phyloP scores from a whole-genome alignment of 257 asterid species.

The Solanum lycopersicoides region DNA sequence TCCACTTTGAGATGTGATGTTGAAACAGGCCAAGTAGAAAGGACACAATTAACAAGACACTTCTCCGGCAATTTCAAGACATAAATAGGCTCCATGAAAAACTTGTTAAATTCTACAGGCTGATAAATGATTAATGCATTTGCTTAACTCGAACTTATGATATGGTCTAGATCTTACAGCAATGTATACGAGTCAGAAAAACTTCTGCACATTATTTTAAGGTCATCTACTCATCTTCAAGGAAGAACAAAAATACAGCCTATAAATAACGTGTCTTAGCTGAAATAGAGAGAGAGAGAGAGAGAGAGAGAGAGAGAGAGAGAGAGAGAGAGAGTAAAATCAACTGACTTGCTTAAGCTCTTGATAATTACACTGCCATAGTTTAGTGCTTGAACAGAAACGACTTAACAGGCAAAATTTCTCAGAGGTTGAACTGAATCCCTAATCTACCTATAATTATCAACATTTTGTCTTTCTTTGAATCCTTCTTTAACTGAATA shows the following conservation, averaged over 20 bases:
- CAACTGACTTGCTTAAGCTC: not conserved
- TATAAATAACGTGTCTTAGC: too few relatives aligned
- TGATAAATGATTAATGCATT: not conserved
- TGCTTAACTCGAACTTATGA: not conserved
- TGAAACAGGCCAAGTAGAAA: not conserved
- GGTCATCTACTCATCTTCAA: not conserved
- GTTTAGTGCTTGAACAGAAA: not conserved
- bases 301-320: not conserved
- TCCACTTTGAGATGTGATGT: not conserved
- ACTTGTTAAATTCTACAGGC: not conserved
- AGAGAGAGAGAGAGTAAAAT: too few relatives aligned
- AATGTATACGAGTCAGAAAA: not conserved
- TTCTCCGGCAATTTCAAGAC: not conserved
- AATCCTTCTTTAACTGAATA: not conserved
- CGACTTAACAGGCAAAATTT: not conserved
- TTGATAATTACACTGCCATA: not conserved
- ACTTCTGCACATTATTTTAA: not conserved
- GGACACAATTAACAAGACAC: not conserved
- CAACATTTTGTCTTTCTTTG: not conserved
- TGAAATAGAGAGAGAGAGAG: not conserved
- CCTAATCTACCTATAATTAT: not conserved
- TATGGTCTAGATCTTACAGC: not conserved
- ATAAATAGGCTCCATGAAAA: not conserved
- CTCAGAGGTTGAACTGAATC: not conserved
- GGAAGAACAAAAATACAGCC: not conserved